These are phyloP conservation scores for Gossypium stocksii DNA, from an alignment of 345 rosid species.

Conservation along the genomic window DNA sequence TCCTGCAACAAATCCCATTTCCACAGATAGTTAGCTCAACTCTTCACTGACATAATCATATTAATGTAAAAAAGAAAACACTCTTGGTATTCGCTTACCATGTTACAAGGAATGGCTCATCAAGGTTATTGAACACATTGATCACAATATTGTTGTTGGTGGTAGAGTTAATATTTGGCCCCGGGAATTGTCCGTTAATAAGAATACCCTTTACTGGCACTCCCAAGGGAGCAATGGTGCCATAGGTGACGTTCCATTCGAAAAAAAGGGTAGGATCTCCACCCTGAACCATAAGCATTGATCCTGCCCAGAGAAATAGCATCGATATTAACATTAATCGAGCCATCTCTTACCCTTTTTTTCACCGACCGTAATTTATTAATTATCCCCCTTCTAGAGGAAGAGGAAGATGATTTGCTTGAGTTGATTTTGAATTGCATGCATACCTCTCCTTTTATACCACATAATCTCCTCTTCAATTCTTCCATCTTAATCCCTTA, in stretches of 20 bases:
- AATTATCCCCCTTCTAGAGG: no score
- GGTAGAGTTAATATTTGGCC: neutral
- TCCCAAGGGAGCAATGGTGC: conserved; percentile 50
- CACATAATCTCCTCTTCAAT: no score
- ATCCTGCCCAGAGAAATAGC: conserved; percentile 7
- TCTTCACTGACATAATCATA: neutral
- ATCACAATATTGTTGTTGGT: neutral
- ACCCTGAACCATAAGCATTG: conserved; percentile 30
- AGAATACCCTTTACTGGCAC: conserved; percentile 3
- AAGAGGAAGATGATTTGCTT: no score
- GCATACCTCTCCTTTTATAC: no score
- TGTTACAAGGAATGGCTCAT: neutral
- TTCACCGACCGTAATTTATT: no score
- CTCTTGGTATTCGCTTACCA: conserved; percentile 9
- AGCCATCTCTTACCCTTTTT: conserved; percentile 9
- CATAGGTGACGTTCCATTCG: conserved; percentile 72
- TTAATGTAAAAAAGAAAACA: neutral
- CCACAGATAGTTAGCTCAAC: no score
- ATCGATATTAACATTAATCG: neutral
- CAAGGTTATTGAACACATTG: neutral
- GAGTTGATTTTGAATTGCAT: no score
- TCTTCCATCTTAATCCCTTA: no score
- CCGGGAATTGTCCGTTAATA: neutral
- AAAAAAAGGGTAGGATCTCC: conserved; percentile 61
- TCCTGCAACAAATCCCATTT: conserved; percentile 32